phyloP scores from a whole-genome alignment of 2,329 filamentous ascomycete species.

The Zalaria obscura region DNA sequence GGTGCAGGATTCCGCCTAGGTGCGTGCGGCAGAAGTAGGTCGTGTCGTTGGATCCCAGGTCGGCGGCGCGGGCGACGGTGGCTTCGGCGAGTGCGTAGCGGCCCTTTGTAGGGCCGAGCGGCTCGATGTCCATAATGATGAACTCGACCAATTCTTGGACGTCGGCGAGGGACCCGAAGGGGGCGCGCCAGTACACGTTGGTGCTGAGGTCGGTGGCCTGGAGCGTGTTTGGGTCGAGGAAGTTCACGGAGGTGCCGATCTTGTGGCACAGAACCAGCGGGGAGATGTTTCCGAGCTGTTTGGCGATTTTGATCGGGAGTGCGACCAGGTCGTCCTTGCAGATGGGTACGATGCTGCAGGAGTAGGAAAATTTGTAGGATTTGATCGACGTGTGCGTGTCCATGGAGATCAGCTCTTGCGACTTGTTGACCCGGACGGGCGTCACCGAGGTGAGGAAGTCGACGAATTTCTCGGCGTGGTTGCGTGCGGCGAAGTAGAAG shows the following conservation, averaged over 20 bases:
- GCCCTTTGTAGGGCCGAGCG: slow-evolving; percentile 54
- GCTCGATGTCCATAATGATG: slow-evolving; percentile 87
- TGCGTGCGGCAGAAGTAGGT: slow-evolving; percentile 88
- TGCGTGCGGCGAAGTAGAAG: slow-evolving; percentile 82
- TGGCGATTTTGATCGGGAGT: slow-evolving; percentile 77
- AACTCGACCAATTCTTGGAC: slow-evolving; percentile 80
- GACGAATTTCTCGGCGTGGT: slow-evolving; percentile 83
- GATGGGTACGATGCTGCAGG: slow-evolving; percentile 78
- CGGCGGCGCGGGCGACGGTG: slow-evolving; percentile 73
- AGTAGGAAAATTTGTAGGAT: slow-evolving; percentile 91
- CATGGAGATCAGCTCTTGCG: slow-evolving; percentile 85
- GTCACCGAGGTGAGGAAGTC: slow-evolving; percentile 78
- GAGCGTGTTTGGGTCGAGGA: slow-evolving; percentile 81
- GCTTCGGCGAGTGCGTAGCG: slow-evolving; percentile 76
- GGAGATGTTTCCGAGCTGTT: slow-evolving; percentile 73
- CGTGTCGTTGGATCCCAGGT: slow-evolving; percentile 72
- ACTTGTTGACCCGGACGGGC: slow-evolving; percentile 66
- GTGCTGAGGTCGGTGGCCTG: slow-evolving; percentile 78
- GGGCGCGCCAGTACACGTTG: slow-evolving; percentile 77
- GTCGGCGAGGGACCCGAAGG: slow-evolving; percentile 73
- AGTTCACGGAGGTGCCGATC: slow-evolving; percentile 77
- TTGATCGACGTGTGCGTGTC: slow-evolving; percentile 83
- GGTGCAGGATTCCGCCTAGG: slow-evolving; percentile 69
- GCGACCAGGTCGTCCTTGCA: slow-evolving; percentile 98
- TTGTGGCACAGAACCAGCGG: slow-evolving; percentile 76